phyloP scores from a whole-genome alignment of 805 yeast species.

The Kodamaea restingae region DNA sequence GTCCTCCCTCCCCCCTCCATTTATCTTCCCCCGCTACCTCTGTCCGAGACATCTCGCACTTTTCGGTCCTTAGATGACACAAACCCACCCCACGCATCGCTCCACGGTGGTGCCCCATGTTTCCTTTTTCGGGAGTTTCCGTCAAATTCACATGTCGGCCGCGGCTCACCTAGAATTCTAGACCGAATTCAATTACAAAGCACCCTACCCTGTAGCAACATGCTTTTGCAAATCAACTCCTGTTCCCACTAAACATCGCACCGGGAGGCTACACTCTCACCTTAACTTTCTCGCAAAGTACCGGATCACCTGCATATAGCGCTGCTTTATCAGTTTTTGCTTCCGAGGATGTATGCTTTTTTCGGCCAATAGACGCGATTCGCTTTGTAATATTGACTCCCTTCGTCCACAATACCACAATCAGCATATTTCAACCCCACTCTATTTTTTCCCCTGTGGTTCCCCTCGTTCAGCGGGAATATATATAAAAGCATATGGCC shows the following conservation, averaged over 20 bases:
- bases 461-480: slow-evolving; percentile 7
- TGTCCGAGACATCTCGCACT: slow-evolving; percentile 3
- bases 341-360: slow-evolving; percentile 4
- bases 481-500: slow-evolving; percentile 2
- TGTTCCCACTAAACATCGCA: no score
- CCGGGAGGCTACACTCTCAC: no score
- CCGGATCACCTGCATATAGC: neutral
- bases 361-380: slow-evolving; percentile 7
- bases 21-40: no score
- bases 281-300: no score
- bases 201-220: no score
- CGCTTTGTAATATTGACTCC: slow-evolving; percentile 9
- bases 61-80: neutral
- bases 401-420: slow-evolving; percentile 7
- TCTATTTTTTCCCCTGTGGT: neutral
- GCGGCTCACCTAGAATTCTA: neutral
- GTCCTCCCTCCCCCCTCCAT: no score
- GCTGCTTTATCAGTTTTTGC: neutral
- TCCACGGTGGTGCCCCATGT: slow-evolving; percentile 1
- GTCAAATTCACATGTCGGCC: slow-evolving; percentile 2
- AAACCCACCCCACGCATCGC: neutral
- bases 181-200: neutral
- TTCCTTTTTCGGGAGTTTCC: slow-evolving; percentile 1
- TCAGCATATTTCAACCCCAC: slow-evolving; percentile 6
- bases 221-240: no score